Evolutionary conservation across 2,329 filamentous ascomycete species (phyloP).

Genomic region (Cytospora chrysosperma): DNA sequence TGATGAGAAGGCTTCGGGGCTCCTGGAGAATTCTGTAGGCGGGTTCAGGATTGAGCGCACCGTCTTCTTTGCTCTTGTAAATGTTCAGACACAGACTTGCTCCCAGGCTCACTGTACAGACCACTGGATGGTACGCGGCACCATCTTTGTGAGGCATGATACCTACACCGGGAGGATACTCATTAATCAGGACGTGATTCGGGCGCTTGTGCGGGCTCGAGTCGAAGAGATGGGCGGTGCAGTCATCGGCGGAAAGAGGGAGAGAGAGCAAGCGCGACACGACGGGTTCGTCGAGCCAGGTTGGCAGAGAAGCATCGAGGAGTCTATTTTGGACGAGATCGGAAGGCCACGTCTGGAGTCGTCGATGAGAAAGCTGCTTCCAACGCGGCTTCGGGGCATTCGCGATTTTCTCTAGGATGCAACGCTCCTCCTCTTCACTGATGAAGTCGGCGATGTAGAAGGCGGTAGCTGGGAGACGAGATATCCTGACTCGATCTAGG

Average conservation of each 20-base stretch:
- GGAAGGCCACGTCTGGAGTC: constrained; percentile 88
- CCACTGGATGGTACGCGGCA: constrained; percentile 78
- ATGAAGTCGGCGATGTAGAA: constrained; percentile 91
- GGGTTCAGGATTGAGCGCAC: constrained; percentile 52
- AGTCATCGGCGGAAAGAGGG: constrained; percentile 34
- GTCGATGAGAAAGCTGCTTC: constrained; percentile 84
- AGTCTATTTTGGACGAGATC: constrained; percentile 77
- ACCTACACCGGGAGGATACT: constrained; percentile 84
- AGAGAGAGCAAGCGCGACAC: constrained; percentile 59
- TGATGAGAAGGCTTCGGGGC: constrained; percentile 76
- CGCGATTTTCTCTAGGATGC: constrained; percentile 65
- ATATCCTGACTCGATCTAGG: constrained; percentile 53
- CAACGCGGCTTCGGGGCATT: constrained; percentile 73
- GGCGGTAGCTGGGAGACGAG: constrained; percentile 59
- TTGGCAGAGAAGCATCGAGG: constrained; percentile 69
- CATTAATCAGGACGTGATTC: constrained; percentile 93
- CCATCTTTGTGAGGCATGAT: constrained; percentile 98
- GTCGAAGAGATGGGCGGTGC: constrained; percentile 44
- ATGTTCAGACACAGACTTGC: constrained; percentile 76
- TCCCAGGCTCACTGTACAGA: constrained; percentile 87
- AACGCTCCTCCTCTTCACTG: constrained; percentile 67
- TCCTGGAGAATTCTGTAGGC: constrained; percentile 72
- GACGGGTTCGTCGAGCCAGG: constrained; percentile 72
- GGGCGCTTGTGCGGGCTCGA: constrained; percentile 71
- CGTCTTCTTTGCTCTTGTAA: constrained; percentile 61